phyloP scores from a whole-genome alignment of 2,329 filamentous ascomycete genomes.

The Colletotrichum euphorbiae region DNA sequence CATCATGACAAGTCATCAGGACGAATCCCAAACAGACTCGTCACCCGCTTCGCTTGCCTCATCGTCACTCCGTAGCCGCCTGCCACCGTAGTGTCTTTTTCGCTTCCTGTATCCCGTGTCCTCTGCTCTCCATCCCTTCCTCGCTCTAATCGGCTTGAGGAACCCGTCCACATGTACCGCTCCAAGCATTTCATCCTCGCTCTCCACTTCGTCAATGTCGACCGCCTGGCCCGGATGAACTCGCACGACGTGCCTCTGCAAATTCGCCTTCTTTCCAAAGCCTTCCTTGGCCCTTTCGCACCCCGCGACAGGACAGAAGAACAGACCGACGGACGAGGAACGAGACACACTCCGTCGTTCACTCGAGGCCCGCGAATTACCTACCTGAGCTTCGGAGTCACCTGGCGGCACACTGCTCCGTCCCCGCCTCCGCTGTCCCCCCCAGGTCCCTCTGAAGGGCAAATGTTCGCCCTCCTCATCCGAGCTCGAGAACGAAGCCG shows the following conservation, averaged over 20 bases:
- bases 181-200: constrained; percentile 68
- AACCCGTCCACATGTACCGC: constrained; percentile 78
- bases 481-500: constrained; percentile 3
- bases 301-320: constrained; percentile 52
- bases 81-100: constrained; percentile 34
- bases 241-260: constrained; percentile 52
- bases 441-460: not conserved
- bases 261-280: constrained; percentile 51
- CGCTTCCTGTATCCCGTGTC: constrained; percentile 34
- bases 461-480: constrained; percentile 4
- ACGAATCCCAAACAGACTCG: constrained; percentile 29
- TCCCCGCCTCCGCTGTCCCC: constrained; percentile 42
- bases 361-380: constrained; percentile 1
- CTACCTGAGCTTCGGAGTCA: constrained; percentile 26
- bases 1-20: not conserved
- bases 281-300: constrained; percentile 53
- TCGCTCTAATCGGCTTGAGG: constrained; percentile 64
- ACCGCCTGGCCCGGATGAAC: constrained; percentile 53
- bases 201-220: constrained; percentile 52
- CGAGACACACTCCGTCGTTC: constrained; percentile 45
- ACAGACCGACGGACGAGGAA: constrained; percentile 49
- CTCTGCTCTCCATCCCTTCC: constrained; percentile 56
- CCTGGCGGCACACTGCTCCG: constrained; percentile 42
- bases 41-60: not conserved
- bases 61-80: constrained; percentile 15